Percentiles rank a stretch among this genome's conserved stretches.
Conservation (phyloP, 2,329 filamentous ascomycete genomes). For the Onygena corvina region DNA sequence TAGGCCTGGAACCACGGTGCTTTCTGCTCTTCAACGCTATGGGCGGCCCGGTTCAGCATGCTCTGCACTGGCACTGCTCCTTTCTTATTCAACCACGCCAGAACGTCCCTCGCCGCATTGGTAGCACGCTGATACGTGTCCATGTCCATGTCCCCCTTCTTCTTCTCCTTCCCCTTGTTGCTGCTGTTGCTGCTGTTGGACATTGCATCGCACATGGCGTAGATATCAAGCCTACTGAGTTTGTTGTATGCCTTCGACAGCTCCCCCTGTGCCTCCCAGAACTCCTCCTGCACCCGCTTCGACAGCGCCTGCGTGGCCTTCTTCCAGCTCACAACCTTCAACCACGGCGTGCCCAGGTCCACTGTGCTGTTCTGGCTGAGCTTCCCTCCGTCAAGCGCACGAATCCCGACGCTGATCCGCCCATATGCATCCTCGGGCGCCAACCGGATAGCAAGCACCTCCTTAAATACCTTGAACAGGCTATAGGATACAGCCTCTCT, state of each 20-base stretch:
- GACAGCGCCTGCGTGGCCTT: slow-evolving; percentile 28
- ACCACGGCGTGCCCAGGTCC: slow-evolving; percentile 37
- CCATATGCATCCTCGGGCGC: slow-evolving; percentile 40
- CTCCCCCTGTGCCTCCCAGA: slow-evolving; percentile 28
- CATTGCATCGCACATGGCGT: slow-evolving; percentile 24
- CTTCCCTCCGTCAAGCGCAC: slow-evolving; percentile 26
- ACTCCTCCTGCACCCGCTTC: slow-evolving; percentile 27
- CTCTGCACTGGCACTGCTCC: too few relatives aligned
- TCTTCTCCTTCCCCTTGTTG: too few relatives aligned
- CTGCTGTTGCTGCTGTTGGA: neutral
- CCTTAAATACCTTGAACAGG: slow-evolving; percentile 40
- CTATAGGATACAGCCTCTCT: slow-evolving; percentile 26
- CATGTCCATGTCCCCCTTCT: too few relatives aligned
- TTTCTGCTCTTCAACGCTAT: too few relatives aligned
- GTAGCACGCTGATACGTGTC: neutral
- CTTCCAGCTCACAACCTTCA: slow-evolving; percentile 38
- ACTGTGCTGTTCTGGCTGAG: slow-evolving; percentile 29
- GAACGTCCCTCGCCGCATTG: neutral
- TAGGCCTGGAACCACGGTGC: too few relatives aligned
- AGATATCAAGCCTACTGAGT: slow-evolving; percentile 29
- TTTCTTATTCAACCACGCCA: too few relatives aligned
- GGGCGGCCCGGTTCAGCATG: too few relatives aligned
- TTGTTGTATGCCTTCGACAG: slow-evolving; percentile 29
- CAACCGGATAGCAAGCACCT: slow-evolving; percentile 42
- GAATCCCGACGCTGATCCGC: slow-evolving; percentile 38